Evolutionary conservation across 2,329 filamentous ascomycete species (phyloP).

Genomic region (Sarocladium kiliense): DNA sequence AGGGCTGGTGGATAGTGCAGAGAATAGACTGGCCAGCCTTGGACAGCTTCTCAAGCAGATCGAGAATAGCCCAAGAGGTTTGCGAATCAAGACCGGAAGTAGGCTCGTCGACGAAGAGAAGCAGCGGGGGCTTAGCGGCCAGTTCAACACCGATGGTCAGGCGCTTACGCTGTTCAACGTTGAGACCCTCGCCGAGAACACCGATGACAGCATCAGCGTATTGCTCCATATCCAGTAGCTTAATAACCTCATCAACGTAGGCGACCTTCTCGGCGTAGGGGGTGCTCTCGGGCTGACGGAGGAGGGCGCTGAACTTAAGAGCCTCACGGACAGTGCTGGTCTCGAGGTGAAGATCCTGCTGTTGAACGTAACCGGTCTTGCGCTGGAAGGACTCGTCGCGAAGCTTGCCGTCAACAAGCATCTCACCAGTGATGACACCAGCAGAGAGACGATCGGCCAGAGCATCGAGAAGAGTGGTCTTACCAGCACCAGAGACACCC

Average conservation of each 20-base stretch:
- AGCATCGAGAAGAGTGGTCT: slow-evolving; percentile 13
- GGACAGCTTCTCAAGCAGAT: slow-evolving; percentile 59
- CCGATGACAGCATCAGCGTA: slow-evolving; percentile 45
- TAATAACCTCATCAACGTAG: slow-evolving; percentile 46
- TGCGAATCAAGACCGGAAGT: slow-evolving; percentile 46
- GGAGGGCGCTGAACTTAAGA: slow-evolving; percentile 29
- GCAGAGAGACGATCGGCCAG: slow-evolving; percentile 12
- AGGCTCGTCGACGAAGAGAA: slow-evolving; percentile 47
- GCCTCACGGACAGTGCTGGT: slow-evolving; percentile 15
- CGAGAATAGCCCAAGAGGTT: slow-evolving; percentile 63
- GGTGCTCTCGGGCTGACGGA: slow-evolving; percentile 35
- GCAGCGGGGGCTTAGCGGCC: slow-evolving; percentile 32
- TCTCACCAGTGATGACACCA: slow-evolving; percentile 14
- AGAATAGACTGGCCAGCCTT: slow-evolving; percentile 41
- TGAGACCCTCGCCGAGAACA: slow-evolving; percentile 31
- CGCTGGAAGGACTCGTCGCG: slow-evolving; percentile 13
- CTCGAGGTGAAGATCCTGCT: slow-evolving; percentile 14
- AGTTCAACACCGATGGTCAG: slow-evolving; percentile 40
- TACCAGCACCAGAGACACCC: slow-evolving; percentile 40
- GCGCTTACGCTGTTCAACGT: slow-evolving; percentile 41
- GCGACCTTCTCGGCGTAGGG: slow-evolving; percentile 39
- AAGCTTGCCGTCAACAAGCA: slow-evolving; percentile 13
- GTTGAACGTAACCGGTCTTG: slow-evolving; percentile 14
- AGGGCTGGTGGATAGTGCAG: slow-evolving; percentile 48
- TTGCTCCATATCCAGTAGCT: slow-evolving; percentile 46